Evolutionary conservation across 176 grass and related monocot genomes (phyloP).

Genomic region (Poa pratensis): DNA sequence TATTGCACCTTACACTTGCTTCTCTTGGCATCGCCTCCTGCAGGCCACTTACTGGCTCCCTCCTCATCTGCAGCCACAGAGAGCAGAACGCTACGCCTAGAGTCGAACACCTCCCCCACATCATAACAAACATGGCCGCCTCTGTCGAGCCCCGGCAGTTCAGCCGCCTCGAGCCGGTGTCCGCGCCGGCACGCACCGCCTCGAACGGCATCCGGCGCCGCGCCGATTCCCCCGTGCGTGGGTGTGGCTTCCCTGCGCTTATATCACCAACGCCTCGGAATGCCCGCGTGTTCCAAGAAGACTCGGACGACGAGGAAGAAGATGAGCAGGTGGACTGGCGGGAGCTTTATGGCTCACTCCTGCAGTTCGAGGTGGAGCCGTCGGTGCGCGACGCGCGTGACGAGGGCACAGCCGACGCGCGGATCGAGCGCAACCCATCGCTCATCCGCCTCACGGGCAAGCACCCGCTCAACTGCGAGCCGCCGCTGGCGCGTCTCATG

Average conservation of each 20-base stretch:
- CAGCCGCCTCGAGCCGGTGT: conserved; percentile 43
- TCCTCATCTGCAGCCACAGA: background rate
- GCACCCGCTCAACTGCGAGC: conserved; percentile 93
- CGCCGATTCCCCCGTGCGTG: conserved; percentile 61
- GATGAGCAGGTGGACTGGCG: conserved; percentile 58
- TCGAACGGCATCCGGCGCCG: conserved; percentile 48
- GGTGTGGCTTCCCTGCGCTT: conserved; percentile 64
- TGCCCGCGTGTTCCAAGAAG: background rate
- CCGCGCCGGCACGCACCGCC: conserved; percentile 1
- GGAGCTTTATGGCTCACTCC: conserved; percentile 39
- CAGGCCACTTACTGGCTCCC: background rate
- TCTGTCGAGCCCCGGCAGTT: conserved; percentile 70
- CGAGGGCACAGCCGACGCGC: conserved; percentile 76
- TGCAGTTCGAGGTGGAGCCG: conserved; percentile 70
- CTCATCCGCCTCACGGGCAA: conserved; percentile 86
- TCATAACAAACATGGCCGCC: conserved; percentile 51
- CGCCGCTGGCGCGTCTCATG: conserved; percentile 75
- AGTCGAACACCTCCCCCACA: background rate
- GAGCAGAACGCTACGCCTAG: background rate
- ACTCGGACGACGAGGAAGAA: conserved; percentile 57
- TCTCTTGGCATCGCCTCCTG: conserved; percentile 16
- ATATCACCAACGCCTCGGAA: conserved; percentile 31
- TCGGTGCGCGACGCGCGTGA: conserved; percentile 66
- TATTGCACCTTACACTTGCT: background rate
- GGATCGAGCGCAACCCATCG: conserved; percentile 77